Base-by-base conservation (phyloP, 345 rosid genomes). In the Theobroma cacao region DNA sequence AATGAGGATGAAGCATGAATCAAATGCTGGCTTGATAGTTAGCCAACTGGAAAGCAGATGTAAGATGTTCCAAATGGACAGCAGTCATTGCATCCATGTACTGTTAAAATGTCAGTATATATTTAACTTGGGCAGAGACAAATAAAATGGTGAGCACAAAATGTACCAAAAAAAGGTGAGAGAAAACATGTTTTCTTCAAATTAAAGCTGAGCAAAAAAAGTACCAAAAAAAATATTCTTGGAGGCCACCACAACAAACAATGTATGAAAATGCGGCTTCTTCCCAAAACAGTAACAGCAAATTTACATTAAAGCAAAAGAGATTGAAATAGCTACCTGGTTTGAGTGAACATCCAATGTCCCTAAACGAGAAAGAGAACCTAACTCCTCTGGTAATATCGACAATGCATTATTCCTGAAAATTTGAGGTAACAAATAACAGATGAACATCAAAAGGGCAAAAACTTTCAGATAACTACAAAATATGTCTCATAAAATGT, bases 341-440 rank as follows among this genome's bases (percentile, higher is more conserved):
- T 95, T 95, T 58, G 97, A 92, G 77, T 88, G 97, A 69, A 93
- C 89, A 91, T 93, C 99, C 33, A 95, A 85, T 78, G 94, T 92
- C 75, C 94, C 97, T 64, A 95, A 84, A 74, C 73, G 74, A 78
- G 93, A 89, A 78, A 95, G 89, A 40, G 48, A 84, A 76, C 96
- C 94, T 76, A 91, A 55, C 85, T 91, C 96, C 66, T 75, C 80
- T 76, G 99, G 97, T 85, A 95, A 77, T 71, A 91, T 80, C 64
- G 89, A 81, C 82, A 95, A 82, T 33, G 82, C 68, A 74, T 95
- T 95, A 75, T 85, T 93, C 89, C 99, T 95, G 85, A 79, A 85
- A 72, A 72, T 80, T 55, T 11, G 73, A 74, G 78, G 68, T 78
- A 63, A 69, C 36, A 82, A 71, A 76, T 68, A 67, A 24, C 56